These are phyloP conservation scores for Fusarium tanahbumbuense DNA, from an alignment of 2,329 filamentous ascomycete species.

Conservation along the genomic window DNA sequence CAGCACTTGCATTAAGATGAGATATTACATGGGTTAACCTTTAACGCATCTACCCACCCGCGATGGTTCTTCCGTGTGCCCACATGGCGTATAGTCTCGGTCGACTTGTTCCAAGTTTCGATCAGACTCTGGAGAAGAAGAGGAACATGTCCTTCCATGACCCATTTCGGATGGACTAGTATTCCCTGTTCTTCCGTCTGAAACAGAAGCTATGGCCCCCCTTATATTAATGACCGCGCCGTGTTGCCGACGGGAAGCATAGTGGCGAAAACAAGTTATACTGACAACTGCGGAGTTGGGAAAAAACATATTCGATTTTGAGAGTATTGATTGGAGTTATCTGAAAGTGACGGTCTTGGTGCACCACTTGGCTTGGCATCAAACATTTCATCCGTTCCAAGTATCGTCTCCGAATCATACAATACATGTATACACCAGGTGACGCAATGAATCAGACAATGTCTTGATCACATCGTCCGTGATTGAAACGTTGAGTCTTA, in stretches of 20 bases:
- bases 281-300: not conserved
- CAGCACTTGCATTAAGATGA: slow-evolving; percentile 22
- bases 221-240: slow-evolving; percentile 31
- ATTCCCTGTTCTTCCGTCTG: slow-evolving; percentile 23
- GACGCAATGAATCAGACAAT: slow-evolving; percentile 11
- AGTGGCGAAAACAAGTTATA: not conserved
- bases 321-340: not conserved
- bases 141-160: slow-evolving; percentile 7
- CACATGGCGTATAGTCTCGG: slow-evolving; percentile 28
- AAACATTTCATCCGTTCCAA: not conserved
- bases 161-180: slow-evolving; percentile 23
- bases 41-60: not conserved
- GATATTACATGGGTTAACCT: slow-evolving; percentile 27
- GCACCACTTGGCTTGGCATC: slow-evolving; percentile 6
- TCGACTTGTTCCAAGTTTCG: slow-evolving; percentile 20
- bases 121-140: slow-evolving; percentile 21
- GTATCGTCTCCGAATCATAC: not conserved
- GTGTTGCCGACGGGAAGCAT: not conserved
- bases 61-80: slow-evolving; percentile 29
- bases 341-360: not conserved
- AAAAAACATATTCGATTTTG: not conserved
- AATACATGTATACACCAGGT: not conserved
- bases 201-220: slow-evolving; percentile 34
- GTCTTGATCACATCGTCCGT: slow-evolving; percentile 2
- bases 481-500: slow-evolving; percentile 22